Evolutionary conservation across 2,329 filamentous ascomycete species (phyloP).

Genomic region (Drechslerella dactyloides): DNA sequence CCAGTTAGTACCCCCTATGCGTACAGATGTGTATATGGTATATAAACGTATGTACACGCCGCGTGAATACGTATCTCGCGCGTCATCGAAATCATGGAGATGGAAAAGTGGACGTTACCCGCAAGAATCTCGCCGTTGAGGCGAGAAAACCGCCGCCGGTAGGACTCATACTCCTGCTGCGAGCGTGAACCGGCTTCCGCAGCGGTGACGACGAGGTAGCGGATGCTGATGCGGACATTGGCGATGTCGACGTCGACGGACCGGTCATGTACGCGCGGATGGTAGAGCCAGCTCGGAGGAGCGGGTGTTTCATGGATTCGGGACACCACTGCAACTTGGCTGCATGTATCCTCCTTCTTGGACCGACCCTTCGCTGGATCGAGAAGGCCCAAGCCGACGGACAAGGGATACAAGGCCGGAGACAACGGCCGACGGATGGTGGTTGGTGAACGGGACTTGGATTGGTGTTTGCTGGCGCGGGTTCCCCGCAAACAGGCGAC

Average conservation of each 20-base stretch:
- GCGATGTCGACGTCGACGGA: constrained; percentile 14
- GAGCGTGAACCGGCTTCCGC: constrained; percentile 48
- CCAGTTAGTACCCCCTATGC: constrained; percentile 18
- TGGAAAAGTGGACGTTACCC: constrained; percentile 56
- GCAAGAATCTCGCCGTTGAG: constrained; percentile 63
- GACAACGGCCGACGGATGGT: neutral
- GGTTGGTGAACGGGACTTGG: neutral
- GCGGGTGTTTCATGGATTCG: constrained; percentile 23
- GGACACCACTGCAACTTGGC: neutral
- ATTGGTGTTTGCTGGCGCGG: neutral
- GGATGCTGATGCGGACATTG: constrained; percentile 9
- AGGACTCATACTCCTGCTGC: constrained; percentile 44
- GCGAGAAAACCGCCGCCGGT: constrained; percentile 59
- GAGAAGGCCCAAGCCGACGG: constrained; percentile 1
- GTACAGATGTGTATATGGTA: neutral
- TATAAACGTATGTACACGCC: too few relatives aligned
- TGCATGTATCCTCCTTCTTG: too few relatives aligned
- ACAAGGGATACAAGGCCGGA: too few relatives aligned
- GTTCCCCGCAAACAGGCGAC: neutral
- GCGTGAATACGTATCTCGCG: too few relatives aligned
- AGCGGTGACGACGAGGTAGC: neutral
- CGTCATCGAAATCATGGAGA: too few relatives aligned
- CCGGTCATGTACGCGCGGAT: constrained; percentile 38
- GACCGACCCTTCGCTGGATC: constrained; percentile 4
- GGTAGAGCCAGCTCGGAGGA: constrained; percentile 24